phyloP scores from a whole-genome alignment of 345 rosid genomes.

The Citrus inodora region DNA sequence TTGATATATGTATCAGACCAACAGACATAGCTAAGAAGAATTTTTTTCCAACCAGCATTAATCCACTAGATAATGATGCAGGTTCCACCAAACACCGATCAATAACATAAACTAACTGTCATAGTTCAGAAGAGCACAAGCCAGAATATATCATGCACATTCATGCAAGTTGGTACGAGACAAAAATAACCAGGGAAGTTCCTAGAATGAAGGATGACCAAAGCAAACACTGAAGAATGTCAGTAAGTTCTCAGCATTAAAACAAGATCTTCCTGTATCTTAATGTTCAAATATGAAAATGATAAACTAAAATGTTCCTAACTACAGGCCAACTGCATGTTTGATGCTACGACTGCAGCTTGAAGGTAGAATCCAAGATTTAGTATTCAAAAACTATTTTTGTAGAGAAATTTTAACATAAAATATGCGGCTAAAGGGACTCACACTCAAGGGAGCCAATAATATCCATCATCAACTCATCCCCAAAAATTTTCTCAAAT shows the following conservation, averaged over 20 bases:
- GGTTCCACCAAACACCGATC: neutral
- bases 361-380: neutral
- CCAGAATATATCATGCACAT: neutral
- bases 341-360: neutral
- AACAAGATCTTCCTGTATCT: neutral
- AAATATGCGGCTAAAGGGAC: conserved; percentile 17
- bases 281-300: neutral
- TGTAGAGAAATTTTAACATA: neutral
- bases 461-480: conserved; percentile 79
- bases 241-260: neutral
- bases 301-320: neutral
- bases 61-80: neutral
- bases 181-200: neutral
- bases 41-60: neutral
- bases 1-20: neutral
- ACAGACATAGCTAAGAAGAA: neutral
- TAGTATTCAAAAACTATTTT: conserved; percentile 3
- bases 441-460: conserved; percentile 95
- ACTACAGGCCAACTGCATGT: neutral
- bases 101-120: neutral
- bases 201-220: neutral
- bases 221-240: neutral
- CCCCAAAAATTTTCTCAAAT: conserved; percentile 76
- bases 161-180: neutral
- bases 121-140: neutral